Evolutionary conservation across 257 asterid species (phyloP), one percentile per base, ranked within the genome.

Genomic region (Eucommia ulmoides): DNA sequence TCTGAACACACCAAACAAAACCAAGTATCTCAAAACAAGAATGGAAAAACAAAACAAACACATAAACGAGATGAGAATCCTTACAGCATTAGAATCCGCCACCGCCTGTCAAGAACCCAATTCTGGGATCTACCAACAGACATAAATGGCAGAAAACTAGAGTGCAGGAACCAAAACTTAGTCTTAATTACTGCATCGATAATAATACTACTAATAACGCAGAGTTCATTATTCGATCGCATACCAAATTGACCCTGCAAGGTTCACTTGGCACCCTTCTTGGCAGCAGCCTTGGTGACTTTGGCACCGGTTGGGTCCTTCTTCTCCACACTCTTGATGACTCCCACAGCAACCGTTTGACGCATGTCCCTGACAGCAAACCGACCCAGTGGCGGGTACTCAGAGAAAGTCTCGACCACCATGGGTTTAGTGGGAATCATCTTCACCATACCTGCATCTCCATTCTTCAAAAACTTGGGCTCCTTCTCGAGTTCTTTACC

Each of bases 401-500:
- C 64, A 0, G 70, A 25, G 44, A 76, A 73, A 0, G 82, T 74
- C 57, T 74, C 74, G 47, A 65, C 79, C 11, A 69, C 88, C 77
- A 76, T 67, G 51, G 77, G 81, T 62, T 76, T 70, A 52, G 76
- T 73, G 17, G 81, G 81, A 64, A 79, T 7, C 83, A 70, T 69
- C 72, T 72, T 70, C 16, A 76, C 67, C 19, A 73, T 19, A 7
- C 79, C 79, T 0, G 79, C 79, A 53, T 76, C 88, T 23, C 84
- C 77, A 5, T 80, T 80, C 74, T 80, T 80, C 74, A 80, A 51
- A 61, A 80, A 80, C 63, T 79, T 79, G 33, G 84, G 88, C 53
- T 76, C 83, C 75, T 75, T 75, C 81, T 79, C 88, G 0, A 79
- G 62, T 52, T 79, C 88, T 54, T 79, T 73, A 22, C 73, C 76